Conservation (phyloP, 805 yeast species). For the Gaillardinia entomophila region DNA sequence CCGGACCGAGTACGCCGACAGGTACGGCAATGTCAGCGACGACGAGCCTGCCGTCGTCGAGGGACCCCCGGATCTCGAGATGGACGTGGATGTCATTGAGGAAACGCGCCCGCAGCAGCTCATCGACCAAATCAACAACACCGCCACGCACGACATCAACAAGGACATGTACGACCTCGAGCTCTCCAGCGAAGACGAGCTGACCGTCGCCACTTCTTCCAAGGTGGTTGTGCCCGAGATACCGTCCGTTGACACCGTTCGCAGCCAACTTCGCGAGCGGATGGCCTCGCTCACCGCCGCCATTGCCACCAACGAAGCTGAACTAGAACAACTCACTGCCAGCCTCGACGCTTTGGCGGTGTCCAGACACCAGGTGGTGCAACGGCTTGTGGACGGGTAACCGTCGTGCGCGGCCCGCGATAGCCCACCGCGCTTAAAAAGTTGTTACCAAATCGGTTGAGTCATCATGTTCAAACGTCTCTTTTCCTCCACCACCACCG, state of each 20-base stretch:
- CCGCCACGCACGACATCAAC: conserved; percentile 3
- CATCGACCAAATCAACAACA: neutral
- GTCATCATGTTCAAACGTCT: conserved; percentile 8
- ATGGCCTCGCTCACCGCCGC: neutral
- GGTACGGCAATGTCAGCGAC: conserved; percentile 5
- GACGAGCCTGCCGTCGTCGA: conserved; percentile 2
- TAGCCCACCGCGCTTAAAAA: too few relatives aligned
- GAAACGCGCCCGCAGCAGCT: neutral
- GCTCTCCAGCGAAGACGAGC: neutral
- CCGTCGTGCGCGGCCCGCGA: too few relatives aligned
- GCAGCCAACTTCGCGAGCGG: neutral
- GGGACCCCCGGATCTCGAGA: neutral
- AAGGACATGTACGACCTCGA: conserved; percentile 3
- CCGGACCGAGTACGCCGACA: conserved; percentile 1
- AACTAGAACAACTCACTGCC: too few relatives aligned
- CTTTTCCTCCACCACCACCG: conserved; percentile 3
- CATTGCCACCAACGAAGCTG: neutral
- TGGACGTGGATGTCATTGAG: neutral
- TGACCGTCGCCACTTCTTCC: neutral
- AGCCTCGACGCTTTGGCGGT: too few relatives aligned
- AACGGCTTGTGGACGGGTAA: too few relatives aligned
- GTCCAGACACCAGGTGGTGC: too few relatives aligned
- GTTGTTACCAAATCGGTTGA: neutral
- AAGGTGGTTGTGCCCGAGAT: neutral
- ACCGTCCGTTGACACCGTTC: neutral